Conservation (phyloP, 352 stramenopile species). For the Hyaloperonospora brassicae region DNA sequence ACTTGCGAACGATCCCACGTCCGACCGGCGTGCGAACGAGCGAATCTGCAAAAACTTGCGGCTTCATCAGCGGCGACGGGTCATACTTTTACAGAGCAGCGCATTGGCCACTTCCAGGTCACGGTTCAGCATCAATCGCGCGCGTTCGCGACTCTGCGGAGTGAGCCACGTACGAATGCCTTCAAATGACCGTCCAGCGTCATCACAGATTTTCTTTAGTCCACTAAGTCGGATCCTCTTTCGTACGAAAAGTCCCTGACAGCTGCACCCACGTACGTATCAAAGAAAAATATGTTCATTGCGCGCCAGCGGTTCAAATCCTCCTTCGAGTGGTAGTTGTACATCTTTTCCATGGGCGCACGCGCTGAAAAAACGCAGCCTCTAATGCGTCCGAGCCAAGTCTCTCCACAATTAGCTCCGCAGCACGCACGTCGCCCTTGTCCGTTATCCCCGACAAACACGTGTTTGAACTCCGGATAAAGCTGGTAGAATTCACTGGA, state of each 20-base stretch:
- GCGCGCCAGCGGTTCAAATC: slow-evolving; percentile 66
- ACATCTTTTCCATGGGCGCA: slow-evolving; percentile 80
- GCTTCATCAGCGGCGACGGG: slow-evolving; percentile 35
- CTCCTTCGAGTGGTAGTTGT: slow-evolving; percentile 69
- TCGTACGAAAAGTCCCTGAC: slow-evolving; percentile 65
- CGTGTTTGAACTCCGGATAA: slow-evolving; percentile 97
- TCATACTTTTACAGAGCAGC: slow-evolving; percentile 38
- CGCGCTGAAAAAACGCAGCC: slow-evolving; percentile 84
- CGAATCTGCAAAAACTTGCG: slow-evolving; percentile 50
- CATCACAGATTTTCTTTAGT: slow-evolving; percentile 62
- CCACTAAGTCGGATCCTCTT: slow-evolving; percentile 58
- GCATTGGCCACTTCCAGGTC: slow-evolving; percentile 58
- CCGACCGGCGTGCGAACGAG: slow-evolving; percentile 61
- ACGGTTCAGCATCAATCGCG: slow-evolving; percentile 54
- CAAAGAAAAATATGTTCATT: slow-evolving; percentile 89
- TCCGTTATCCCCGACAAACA: slow-evolving; percentile 98
- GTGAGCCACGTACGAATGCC: slow-evolving; percentile 50
- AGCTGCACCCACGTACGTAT: slow-evolving; percentile 84
- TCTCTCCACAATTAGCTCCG: slow-evolving; percentile 83
- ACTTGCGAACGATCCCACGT: slow-evolving; percentile 59
- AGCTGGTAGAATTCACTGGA: slow-evolving; percentile 92
- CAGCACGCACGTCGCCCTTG: slow-evolving; percentile 89
- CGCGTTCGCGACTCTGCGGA: slow-evolving; percentile 46
- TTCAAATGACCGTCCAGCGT: slow-evolving; percentile 44
- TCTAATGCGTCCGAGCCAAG: slow-evolving; percentile 61